phyloP scores from a whole-genome alignment of 2,329 filamentous ascomycete species.

The Exophiala viscosa region DNA sequence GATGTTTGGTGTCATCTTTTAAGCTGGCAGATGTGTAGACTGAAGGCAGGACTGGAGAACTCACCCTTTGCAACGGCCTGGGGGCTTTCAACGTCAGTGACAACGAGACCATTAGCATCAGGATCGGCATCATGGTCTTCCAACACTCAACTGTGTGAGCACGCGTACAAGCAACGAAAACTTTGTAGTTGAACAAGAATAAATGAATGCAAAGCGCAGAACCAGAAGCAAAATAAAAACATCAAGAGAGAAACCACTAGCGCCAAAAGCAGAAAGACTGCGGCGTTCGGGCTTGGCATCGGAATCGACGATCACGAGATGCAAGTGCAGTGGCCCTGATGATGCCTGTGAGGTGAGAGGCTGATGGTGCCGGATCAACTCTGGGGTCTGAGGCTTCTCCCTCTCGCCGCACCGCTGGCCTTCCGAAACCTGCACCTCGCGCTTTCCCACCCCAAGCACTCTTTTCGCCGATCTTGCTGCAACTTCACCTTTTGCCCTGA shows the following conservation, averaged over 20 bases:
- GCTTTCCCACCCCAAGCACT: not conserved
- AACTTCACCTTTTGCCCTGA: not conserved
- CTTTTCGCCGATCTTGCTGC: conserved; percentile 1
- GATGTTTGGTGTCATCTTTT: conserved; percentile 57
- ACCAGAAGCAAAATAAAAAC: not conserved
- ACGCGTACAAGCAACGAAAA: not conserved
- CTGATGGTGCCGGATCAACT: too few species aligned
- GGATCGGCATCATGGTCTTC: not conserved
- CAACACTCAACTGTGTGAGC: not conserved
- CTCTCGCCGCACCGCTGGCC: too few species aligned
- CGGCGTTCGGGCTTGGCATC: not conserved
- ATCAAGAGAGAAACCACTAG: not conserved
- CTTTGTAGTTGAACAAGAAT: too few species aligned
- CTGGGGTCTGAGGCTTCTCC: too few species aligned
- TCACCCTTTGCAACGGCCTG: not conserved
- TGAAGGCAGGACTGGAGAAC: not conserved
- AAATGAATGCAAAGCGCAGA: too few species aligned
- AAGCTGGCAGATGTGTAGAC: conserved; percentile 15
- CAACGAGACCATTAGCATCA: not conserved
- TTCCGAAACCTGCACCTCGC: not conserved
- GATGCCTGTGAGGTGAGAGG: not conserved
- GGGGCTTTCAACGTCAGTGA: not conserved
- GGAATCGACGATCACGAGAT: too few species aligned
- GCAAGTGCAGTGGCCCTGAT: not conserved
- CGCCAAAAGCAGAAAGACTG: not conserved